Base-by-base conservation (phyloP, 495 filamentous ascomycete genomes). In the Astrocystis sublimbata region DNA sequence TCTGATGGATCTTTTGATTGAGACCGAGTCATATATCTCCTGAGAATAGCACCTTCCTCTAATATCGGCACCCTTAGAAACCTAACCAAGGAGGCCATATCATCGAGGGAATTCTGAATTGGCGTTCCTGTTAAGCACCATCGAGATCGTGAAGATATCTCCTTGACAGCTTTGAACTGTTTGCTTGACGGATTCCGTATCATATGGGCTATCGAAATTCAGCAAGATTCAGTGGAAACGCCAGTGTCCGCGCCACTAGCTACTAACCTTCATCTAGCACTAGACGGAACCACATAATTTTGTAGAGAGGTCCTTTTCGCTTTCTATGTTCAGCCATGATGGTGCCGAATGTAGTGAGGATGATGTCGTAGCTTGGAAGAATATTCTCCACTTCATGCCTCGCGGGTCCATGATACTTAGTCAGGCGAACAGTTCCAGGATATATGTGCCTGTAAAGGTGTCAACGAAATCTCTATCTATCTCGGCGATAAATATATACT, bases 41-140 rank as follows among this genome's bases (percentile, higher is more conserved):
- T n/a, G n/a, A n/a, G n/a, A n/a, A n/a, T n/a, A n/a, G n/a, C n/a
- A n/a, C n/a, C n/a, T n/a, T n/a, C n/a, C n/a, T n/a, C 70, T 8
- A 78, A 47, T 0, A 65, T 65, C 10, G 61, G 46, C 21, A 75
- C 58, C 7, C 66, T 50, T n/a, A 78, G 68, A 55, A 76, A 71
- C 21, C 19, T 58, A 36, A 76, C 49, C 0, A 79, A 58, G 3
- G 77, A 43, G 9, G 62, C 68, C 3, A 79, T 53, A 46, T 78
- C 77, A 15, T 78, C 64, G 0, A 79, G 56, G 6, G 31, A 58
- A 31, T 79, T 78, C 42, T 78, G 75, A 2, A 79, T 71, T 1
- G 75, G 76, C 3, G 77, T 79, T 9, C 75, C 77, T 3, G 71
- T 76, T 2, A 77, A 23, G 50, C 76, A 78, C 75, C 76, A 79